phyloP scores from a whole-genome alignment of 2,329 filamentous ascomycete species.

The Diaporthe aspalathi region DNA sequence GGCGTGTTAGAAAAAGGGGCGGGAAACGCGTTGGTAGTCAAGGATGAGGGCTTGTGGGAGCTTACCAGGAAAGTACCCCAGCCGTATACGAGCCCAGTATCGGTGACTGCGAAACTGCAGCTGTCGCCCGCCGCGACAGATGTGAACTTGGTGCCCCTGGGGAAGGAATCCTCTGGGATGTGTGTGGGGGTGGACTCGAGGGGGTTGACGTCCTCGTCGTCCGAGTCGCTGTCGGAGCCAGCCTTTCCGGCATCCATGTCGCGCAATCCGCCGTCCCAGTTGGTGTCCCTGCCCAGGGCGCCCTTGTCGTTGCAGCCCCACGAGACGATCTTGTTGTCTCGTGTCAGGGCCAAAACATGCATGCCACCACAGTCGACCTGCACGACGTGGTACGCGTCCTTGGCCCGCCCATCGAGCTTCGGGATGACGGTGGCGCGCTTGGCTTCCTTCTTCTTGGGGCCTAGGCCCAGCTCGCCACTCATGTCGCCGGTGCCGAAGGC shows the following conservation, averaged over 20 bases:
- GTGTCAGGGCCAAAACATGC: conserved; percentile 74
- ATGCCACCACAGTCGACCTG: conserved; percentile 74
- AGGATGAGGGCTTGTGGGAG: not conserved
- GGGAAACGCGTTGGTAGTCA: conserved; percentile 31
- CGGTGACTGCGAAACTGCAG: conserved; percentile 70
- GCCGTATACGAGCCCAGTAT: conserved; percentile 71
- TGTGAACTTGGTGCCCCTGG: conserved; percentile 66
- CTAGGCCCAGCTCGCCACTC: conserved; percentile 54
- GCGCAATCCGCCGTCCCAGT: conserved; percentile 64
- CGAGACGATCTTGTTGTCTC: conserved; percentile 74
- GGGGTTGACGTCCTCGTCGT: conserved; percentile 68
- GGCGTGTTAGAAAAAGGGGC: conserved; percentile 27
- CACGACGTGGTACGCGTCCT: conserved; percentile 54
- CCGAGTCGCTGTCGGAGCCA: conserved; percentile 70
- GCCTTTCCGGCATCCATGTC: conserved; percentile 52
- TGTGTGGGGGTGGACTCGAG: conserved; percentile 68
- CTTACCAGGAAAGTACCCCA: conserved; percentile 75
- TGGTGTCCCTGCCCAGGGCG: conserved; percentile 71
- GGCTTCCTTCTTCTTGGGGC: conserved; percentile 41
- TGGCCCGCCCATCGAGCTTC: conserved; percentile 39
- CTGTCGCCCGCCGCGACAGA: conserved; percentile 70
- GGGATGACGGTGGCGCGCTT: conserved; percentile 40
- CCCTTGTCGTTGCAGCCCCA: conserved; percentile 79
- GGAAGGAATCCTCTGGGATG: conserved; percentile 63
- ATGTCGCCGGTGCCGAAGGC: conserved; percentile 55